Conservation (phyloP, 306 rosid species). For the Trifolium pratense region DNA sequence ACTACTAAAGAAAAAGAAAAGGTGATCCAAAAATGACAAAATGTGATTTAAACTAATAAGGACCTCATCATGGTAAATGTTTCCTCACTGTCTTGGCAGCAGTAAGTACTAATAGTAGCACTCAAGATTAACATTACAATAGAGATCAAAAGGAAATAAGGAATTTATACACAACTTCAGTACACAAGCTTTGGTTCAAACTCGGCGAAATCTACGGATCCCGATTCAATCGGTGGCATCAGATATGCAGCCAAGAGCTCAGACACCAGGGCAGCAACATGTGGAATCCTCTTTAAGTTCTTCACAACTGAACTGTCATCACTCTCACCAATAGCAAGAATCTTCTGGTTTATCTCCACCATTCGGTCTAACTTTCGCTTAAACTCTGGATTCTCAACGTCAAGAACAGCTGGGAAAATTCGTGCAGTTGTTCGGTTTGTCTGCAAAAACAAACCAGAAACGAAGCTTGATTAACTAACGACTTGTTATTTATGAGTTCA, state of each 20-base stretch:
- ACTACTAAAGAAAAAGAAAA: not conserved
- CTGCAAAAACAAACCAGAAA: slow-evolving; percentile 50
- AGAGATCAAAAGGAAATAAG: slow-evolving; percentile 40
- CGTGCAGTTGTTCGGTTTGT: slow-evolving; percentile 97
- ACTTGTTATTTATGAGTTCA: slow-evolving; percentile 10
- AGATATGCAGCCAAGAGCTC: slow-evolving; percentile 88
- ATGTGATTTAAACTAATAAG: slow-evolving; percentile 37
- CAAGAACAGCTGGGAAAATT: slow-evolving; percentile 94
- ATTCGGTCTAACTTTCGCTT: slow-evolving; percentile 85
- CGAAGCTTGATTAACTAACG: not conserved
- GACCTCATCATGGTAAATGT: slow-evolving; percentile 47
- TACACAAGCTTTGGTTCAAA: slow-evolving; percentile 86
- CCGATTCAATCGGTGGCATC: slow-evolving; percentile 94
- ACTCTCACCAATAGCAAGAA: slow-evolving; percentile 72
- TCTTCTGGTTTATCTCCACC: slow-evolving; percentile 83
- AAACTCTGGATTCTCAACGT: slow-evolving; percentile 97
- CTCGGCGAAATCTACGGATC: slow-evolving; percentile 95
- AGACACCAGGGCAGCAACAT: slow-evolving; percentile 75
- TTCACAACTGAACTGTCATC: slow-evolving; percentile 73
- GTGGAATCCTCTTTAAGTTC: slow-evolving; percentile 93
- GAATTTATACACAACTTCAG: slow-evolving; percentile 57
- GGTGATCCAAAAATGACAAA: slow-evolving; percentile 1
- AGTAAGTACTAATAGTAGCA: slow-evolving; percentile 32
- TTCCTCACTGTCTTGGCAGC: slow-evolving; percentile 44
- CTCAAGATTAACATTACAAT: slow-evolving; percentile 39